Base-by-base conservation (phyloP, 1,139 yeast genomes). In the Fermentozyma sake region DNA sequence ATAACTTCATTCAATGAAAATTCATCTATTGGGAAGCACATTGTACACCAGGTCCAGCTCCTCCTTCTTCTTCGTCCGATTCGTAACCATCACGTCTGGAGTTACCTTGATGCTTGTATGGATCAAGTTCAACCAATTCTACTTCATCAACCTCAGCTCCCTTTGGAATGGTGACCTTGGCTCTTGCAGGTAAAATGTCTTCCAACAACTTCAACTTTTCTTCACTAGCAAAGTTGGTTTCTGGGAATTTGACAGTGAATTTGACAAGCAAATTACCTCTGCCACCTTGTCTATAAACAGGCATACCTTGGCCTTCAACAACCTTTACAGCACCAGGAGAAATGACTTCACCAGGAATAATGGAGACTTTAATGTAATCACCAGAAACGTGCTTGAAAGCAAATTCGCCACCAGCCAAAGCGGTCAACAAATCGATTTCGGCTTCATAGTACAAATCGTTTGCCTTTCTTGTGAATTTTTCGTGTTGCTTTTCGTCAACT, bases 281-380 rank as follows among this genome's bases (percentile, higher is more conserved):
- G 33, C 85, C 83, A 48, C 89, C 85, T 50, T 73, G 76, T 66
- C 82, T 79, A 54, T 68, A 76, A 46, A 82, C 61, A 52, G 93
- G 93, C 98, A 91, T 91, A 79, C 99, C 99, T 64, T 89, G 89
- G 48, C 80, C 85, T 48, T 84, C 93, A 42, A 91, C 66, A 32
- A 86, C 86, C 64, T 86, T 87, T 46, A 80, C 65, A 23, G 69
- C 58, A 39, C 86, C 95, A 33, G 97, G 97, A 22, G 89, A 52
- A 40, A 93, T 83, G 37, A 89, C 87, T 64, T 89, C 96, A 56
- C 98, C 98, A 30, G 97, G 93, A 34, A 79, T 67, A 41, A 89
- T 77, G 27, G 73, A 68, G 33, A 87, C 76, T 72, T 87, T 85
- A 51, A 91, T 67, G 71, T 76, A 86, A 47, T 87, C 96, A 41